A percentile compares a stretch with the other conserved stretches of the same genome.
Conservation (phyloP, 495 filamentous ascomycete species). For the Daldinia bambusicola region DNA sequence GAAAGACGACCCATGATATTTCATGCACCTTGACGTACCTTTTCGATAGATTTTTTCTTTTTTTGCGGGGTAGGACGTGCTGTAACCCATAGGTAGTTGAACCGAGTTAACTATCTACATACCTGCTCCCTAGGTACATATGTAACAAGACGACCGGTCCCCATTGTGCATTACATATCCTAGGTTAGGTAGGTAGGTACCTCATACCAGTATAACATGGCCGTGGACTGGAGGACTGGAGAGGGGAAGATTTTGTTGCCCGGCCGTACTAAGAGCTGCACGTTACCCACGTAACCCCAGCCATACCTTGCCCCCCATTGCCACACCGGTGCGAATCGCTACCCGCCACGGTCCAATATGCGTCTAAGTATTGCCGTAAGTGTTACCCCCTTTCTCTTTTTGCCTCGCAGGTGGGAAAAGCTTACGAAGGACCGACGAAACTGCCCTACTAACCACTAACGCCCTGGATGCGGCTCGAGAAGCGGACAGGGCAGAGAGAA, state of each 20-base stretch:
- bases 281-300: conserved; percentile 47
- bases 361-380: conserved; percentile 24
- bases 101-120: conserved; percentile 13
- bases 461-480: conserved; percentile 37
- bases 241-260: conserved; percentile 19
- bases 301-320: conserved; percentile 41
- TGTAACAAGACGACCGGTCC: conserved; percentile 9
- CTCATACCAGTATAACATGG: neutral
- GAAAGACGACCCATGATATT: conserved; percentile 20
- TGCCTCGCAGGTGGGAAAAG: conserved; percentile 7
- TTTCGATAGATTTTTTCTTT: conserved; percentile 6
- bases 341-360: conserved; percentile 30
- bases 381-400: conserved; percentile 21
- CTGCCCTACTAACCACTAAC: conserved; percentile 17
- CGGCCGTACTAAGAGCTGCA: conserved; percentile 35
- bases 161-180: conserved; percentile 28
- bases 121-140: too few species aligned
- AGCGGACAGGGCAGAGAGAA: too few species aligned
- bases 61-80: conserved; percentile 41
- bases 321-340: conserved; percentile 46
- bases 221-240: conserved; percentile 5
- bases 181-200: neutral
- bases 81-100: conserved; percentile 28
- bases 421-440: conserved; percentile 27
- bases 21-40: conserved; percentile 43